Evolutionary conservation across 23 red algal species (phyloP), one percentile per base, ranked within the genome.

Genomic region (Pyropia haitanensis): DNA sequence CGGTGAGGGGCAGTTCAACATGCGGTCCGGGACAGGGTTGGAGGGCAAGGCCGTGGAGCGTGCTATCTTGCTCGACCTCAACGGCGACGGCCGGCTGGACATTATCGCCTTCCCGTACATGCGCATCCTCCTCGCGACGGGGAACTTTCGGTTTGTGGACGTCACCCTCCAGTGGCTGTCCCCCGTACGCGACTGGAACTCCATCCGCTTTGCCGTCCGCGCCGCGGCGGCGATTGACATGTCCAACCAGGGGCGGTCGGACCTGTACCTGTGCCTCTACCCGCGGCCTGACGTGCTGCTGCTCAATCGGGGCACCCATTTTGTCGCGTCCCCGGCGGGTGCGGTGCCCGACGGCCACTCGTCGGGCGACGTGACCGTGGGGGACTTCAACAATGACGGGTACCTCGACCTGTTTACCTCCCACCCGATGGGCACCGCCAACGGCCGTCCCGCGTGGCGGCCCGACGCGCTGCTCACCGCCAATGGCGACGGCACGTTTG

Each of bases 351-450:
- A 27, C 3, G 67, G 58, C 13, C 68, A 54, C 12, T 39, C 68
- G 49, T 64, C 65, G 12, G 25, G 65, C 16, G 67, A 56, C 12
- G 78, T 82, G 13, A 72, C 78, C 5, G 55, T 53, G 2, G 78
- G 50, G 9, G 78, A 82, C 60, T 82, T 82, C 25, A 82, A 72
- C 67, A 82, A 82, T 61, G 78, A 82, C 65, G 78, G 78, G 2
- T 61, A 58, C 17, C 44, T 82, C 20, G 78, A 82, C 29, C 46
- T 82, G 39, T 56, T 70, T 21, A 61, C 68, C 2, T 64, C 75
- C 26, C 59, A 52, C 27, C 49, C 28, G 29, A 6, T 0, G 18
- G 63, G 75, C 49, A 17, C 30, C n/a, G 49, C 65, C 27, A 68
- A 67, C 51, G 39, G 39, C 1, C 39, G 39, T 9, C 39, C 39